Conservation (phyloP, 1,284 basidiomycete species). For the Sphaerobolus stellatus region DNA sequence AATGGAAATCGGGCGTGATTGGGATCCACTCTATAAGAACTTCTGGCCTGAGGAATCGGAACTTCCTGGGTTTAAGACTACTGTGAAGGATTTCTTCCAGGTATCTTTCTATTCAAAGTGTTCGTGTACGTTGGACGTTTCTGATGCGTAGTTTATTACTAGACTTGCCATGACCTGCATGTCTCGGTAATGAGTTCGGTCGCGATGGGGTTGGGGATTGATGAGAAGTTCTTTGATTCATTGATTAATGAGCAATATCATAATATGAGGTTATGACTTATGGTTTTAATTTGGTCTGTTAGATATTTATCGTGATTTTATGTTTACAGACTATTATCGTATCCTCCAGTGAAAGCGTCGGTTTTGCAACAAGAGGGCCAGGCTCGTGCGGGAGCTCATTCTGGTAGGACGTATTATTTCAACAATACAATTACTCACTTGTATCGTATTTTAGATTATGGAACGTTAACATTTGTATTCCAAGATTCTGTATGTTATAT, state of each 20-base stretch:
- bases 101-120: slow-evolving; percentile 30
- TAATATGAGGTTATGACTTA: slow-evolving; percentile 47
- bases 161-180: slow-evolving; percentile 77
- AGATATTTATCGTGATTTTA: slow-evolving; percentile 4
- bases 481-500: slow-evolving; percentile 61
- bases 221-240: slow-evolving; percentile 71
- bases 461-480: slow-evolving; percentile 81
- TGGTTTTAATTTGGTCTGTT: slow-evolving; percentile 20
- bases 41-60: slow-evolving; percentile 71
- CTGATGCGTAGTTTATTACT: slow-evolving; percentile 9
- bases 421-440: background rate
- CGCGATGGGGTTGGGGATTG: slow-evolving; percentile 72
- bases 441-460: slow-evolving; percentile 58
- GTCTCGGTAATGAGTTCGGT: slow-evolving; percentile 75
- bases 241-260: slow-evolving; percentile 75
- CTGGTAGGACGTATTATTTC: slow-evolving; percentile 41
- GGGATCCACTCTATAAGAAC: slow-evolving; percentile 74
- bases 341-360: slow-evolving; percentile 64
- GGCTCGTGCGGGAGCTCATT: slow-evolving; percentile 78
- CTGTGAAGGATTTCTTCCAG: slow-evolving; percentile 74
- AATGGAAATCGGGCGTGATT: slow-evolving; percentile 84
- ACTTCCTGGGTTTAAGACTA: slow-evolving; percentile 64
- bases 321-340: slow-evolving; percentile 56
- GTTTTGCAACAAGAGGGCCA: slow-evolving; percentile 64
- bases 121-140: background rate